Base-by-base conservation (phyloP, 768 basidiomycete genomes). In the Boletus eberwhitei region DNA sequence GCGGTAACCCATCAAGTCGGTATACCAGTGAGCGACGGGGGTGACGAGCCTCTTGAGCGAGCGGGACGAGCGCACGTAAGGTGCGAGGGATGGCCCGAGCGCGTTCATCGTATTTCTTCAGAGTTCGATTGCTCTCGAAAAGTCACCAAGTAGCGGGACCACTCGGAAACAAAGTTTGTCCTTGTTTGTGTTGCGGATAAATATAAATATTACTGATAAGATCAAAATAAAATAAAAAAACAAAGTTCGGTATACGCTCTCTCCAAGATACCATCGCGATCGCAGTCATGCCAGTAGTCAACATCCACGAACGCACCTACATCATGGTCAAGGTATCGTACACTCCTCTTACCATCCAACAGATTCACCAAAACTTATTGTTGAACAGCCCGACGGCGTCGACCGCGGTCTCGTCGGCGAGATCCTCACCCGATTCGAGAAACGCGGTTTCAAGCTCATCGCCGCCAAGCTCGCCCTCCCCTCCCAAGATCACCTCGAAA, bases 361-460 rank as follows among this genome's bases (percentile, higher is more conserved):
- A 4, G 31, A 32, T 32, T 12, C 4, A 29, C 35, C 2, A 17
- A 36, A 36, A 17, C 35, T 9, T 9, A 0, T 3, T 16, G 16
- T 8, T 19, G n/a, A 57, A 17, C 66, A 97, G 95, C 97, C 97
- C 67, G 97, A 99, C 77, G 97, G 96, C 74, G 97, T 99, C 79
- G 93, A 98, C 77, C 90, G 97, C 66, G 86, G 81, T 63, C 89
- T 98, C 75, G 80, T 95, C 72, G 96, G 93, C 71, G 87, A 93
- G 78, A 98, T 98, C 85, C 91, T 96, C 75, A 66, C 81, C 69
- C 85, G 96, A 66, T 98, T 99, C 76, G 97, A 99, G 84, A 86
- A 89, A 79, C 93, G 96, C 63, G 97, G 97, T 63, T 99, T 85
- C 87, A 97, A 98, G 82, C 88, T 98, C 72, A 79, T 88, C 70